Base-by-base conservation (phyloP, 352 stramenopile species). In the Albugo laibachii region DNA sequence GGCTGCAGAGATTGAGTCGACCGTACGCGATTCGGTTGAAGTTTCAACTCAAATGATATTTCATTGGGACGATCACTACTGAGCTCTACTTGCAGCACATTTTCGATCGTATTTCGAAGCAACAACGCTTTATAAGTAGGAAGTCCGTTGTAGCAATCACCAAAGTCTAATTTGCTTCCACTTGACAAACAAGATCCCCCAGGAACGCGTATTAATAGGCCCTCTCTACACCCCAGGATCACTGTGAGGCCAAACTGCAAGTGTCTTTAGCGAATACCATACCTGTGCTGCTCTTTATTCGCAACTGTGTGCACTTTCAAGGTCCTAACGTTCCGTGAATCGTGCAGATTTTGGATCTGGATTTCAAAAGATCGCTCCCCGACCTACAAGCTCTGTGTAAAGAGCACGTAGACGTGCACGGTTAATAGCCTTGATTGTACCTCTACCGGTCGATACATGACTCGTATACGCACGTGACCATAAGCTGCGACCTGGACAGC, bases 211-310 rank as follows among this genome's bases (percentile, higher is more conserved):
- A 93, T 88, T 2, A 75, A 87, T 15, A 93, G 27, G 18, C 80
- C 80, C 52, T 93, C 80, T 49, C 80, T 92, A 49, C n/a, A 53
- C 11, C 16, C 21, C 8, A 19, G 47, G 13, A 18, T 20, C n/a
- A 18, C 4, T 18, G 11, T 49, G 2, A 21, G 27, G 15, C 15
- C 20, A 18, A 45, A 44, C 37, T 42, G 2, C 15, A 10, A 14
- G 35, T n/a, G 11, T 15, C 11, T 27, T 13, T 11, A 48, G n/a
- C 13, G 35, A 21, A 16, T 16, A 24, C 38, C 20, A 45, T 54
- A 91, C 78, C 78, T 66, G 54, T 92, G 80, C 35, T 91, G 80
- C 42, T 92, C 80, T 52, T 89, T 83, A 61, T 85, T 88, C 16
- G 78, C 85, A 15, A 89, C 77, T 5, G 77, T 71, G 50, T 92